phyloP scores from a whole-genome alignment of 768 basidiomycete genomes.

The Psilocybe tampanensis region DNA sequence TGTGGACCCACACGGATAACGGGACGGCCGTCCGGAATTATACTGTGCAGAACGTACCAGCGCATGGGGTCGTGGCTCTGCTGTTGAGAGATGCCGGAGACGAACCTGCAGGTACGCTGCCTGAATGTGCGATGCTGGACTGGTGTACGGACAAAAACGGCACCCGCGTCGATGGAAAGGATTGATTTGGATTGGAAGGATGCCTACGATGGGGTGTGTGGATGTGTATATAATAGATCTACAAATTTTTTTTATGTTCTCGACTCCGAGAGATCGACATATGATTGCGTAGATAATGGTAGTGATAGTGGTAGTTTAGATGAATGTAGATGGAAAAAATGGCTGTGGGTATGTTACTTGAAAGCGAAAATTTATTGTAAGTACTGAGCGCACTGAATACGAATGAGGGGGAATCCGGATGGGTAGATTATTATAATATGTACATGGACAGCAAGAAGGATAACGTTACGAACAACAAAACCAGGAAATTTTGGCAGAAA shows the following conservation, averaged over 20 bases:
- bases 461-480: slow-evolving; percentile 2
- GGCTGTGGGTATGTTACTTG: slow-evolving; percentile 2
- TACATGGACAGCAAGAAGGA: slow-evolving; percentile 4
- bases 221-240: too few species aligned
- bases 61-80: slow-evolving; percentile 71
- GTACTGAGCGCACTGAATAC: too few species aligned
- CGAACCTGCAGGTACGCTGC: slow-evolving; percentile 59
- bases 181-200: background rate
- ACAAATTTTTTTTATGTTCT: background rate
- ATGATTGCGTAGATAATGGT: too few species aligned
- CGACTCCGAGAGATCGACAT: too few species aligned
- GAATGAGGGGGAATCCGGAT: background rate
- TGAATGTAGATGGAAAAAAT: too few species aligned
- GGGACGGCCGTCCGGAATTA: slow-evolving; percentile 66
- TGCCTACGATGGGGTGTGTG: too few species aligned
- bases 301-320: too few species aligned
- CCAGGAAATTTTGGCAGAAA: slow-evolving; percentile 10
- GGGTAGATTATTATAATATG: slow-evolving; percentile 1
- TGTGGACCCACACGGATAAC: slow-evolving; percentile 75
- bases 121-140: slow-evolving; percentile 55
- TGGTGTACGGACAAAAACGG: slow-evolving; percentile 68
- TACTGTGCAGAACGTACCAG: slow-evolving; percentile 52
- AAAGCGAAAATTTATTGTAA: background rate
- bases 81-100: slow-evolving; percentile 67
- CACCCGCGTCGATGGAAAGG: slow-evolving; percentile 3